Conservation (phyloP, 257 asterid genomes). For the Ajuga chamaepitys region DNA sequence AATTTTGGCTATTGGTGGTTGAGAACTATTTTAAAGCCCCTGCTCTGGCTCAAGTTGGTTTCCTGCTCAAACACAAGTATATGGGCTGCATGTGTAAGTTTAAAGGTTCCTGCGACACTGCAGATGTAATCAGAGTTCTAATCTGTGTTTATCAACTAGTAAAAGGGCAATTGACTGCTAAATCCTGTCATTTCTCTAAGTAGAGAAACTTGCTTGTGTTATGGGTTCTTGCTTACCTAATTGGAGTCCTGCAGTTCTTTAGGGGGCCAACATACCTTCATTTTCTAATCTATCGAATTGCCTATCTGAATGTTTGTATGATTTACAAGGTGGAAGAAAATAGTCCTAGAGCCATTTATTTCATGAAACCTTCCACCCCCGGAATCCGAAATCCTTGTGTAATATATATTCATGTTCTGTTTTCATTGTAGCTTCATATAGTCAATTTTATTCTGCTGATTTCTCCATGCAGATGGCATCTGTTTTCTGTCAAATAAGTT, state of each 20-base stretch:
- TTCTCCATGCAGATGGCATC: background rate
- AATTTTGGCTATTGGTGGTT: background rate
- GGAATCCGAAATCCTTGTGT: background rate
- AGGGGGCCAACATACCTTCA: background rate
- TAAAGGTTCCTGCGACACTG: background rate
- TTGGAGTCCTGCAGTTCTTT: background rate
- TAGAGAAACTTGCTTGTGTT: background rate
- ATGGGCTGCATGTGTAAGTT: background rate
- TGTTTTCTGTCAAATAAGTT: background rate
- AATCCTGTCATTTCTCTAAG: background rate
- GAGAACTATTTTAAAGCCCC: background rate
- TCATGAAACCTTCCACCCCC: background rate
- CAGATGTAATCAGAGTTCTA: background rate
- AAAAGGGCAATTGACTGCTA: background rate
- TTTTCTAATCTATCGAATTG: background rate
- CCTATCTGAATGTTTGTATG: background rate
- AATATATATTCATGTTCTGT: background rate
- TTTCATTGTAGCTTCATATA: background rate
- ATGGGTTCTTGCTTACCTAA: background rate
- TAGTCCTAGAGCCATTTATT: background rate
- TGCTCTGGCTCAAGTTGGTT: background rate
- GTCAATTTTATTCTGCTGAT: background rate
- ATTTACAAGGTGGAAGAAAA: background rate
- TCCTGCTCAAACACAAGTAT: background rate
- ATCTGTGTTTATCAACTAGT: background rate